These are phyloP conservation scores for Coemansia sp. DNA, from an alignment of 192 early-diverging fungal species.

Conservation along the genomic window DNA sequence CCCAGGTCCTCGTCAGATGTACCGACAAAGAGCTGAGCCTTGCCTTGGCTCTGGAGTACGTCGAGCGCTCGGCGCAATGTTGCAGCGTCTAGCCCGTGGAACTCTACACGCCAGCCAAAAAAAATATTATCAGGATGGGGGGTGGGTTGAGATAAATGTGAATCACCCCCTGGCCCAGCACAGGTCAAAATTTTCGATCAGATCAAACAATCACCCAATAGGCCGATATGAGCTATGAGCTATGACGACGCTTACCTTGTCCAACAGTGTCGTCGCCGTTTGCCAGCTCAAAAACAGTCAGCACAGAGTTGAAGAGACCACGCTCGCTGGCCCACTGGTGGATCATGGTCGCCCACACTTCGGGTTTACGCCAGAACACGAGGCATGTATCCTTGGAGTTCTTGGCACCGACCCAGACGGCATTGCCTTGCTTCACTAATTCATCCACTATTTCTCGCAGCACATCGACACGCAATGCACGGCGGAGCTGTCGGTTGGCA, in stretches of 20 bases:
- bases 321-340: constrained; percentile 78
- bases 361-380: constrained; percentile 86
- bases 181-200: constrained; percentile 12
- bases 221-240: neutral
- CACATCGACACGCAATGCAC: constrained; percentile 64
- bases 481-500: constrained; percentile 67
- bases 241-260: constrained; percentile 58
- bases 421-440: constrained; percentile 68
- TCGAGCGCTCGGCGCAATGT: constrained; percentile 78
- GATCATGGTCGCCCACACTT: constrained; percentile 85
- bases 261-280: constrained; percentile 81
- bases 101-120: constrained; percentile 60
- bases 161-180: constrained; percentile 10
- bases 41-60: constrained; percentile 78
- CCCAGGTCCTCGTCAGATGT: constrained; percentile 70
- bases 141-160: neutral
- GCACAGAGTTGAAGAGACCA: constrained; percentile 77
- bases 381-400: constrained; percentile 60
- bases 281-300: constrained; percentile 87
- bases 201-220: constrained; percentile 4
- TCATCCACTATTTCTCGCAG: constrained; percentile 74
- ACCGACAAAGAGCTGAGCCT: constrained; percentile 75
- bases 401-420: constrained; percentile 49
- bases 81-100: constrained; percentile 71
- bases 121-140: neutral